Base-by-base conservation (phyloP, 305 asterid genomes). In the Galium porrigens region DNA sequence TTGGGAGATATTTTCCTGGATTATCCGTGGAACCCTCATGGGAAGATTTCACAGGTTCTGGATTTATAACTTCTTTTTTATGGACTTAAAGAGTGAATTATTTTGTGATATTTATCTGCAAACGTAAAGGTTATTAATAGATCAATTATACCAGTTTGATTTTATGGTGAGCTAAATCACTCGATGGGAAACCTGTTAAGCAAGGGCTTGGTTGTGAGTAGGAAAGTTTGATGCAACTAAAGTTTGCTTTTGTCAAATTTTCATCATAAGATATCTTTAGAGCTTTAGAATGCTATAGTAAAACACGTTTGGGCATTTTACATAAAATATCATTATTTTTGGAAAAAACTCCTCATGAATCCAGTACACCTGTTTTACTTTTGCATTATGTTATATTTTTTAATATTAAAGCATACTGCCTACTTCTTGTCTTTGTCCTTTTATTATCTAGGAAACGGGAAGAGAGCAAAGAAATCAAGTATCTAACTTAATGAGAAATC, bases 1-100 rank as follows among this genome's bases (percentile, higher is more conserved):
- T 89, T 57, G 99, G 99, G 57, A 82, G 94, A 79, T 89, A 89
- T 67, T 78, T 77, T 82, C 99, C 99, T 61, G 95, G 99, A 61
- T 76, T 74, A 73, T 72, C 88, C 25, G 68, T 84, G 46, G 90
- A 89, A 66, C 74, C 71, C 56, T 76, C 99, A 2, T 92, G 97
- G 99, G 91, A 89, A 75, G 99, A 92, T 78, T 85, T 84, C 18
- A 80, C 91, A 92, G 99, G 99, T 92, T 74, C 70, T 41, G 27
- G 17, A 6, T 63, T 29, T 61, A 30, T 0, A 37, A 9, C 29
- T 22, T 22, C 22, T 51, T 51, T 51, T 65, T 10, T 14, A 7
- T 48, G 48, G 8, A 12, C 20, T 36, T 56, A 27, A 6, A 36
- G 0, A 17, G 61, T 37, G 18, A 41, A 48, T 58, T 33, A 20